phyloP scores from a whole-genome alignment of 2,329 filamentous ascomycete genomes.

The Tolypocladium inflatum region DNA sequence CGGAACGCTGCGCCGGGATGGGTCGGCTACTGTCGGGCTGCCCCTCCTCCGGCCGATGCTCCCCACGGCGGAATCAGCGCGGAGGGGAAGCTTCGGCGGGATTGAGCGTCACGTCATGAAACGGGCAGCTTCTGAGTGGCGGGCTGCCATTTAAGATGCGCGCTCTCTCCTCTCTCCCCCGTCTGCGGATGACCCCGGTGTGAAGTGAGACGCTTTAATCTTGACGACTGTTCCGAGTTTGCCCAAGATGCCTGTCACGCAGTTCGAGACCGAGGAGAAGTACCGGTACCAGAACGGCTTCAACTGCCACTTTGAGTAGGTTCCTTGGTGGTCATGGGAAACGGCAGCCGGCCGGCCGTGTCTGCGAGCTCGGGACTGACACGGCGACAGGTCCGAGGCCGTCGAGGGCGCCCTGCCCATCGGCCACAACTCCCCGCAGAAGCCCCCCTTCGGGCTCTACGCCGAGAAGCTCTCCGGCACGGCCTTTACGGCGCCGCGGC shows the following conservation, averaged over 20 bases:
- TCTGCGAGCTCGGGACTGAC: slow-evolving; percentile 3
- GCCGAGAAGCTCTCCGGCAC: slow-evolving; percentile 70
- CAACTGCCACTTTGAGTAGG: slow-evolving; percentile 66
- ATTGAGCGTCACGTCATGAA: neutral
- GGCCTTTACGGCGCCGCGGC: slow-evolving; percentile 56
- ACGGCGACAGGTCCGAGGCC: slow-evolving; percentile 56
- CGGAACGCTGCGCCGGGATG: slow-evolving; percentile 13
- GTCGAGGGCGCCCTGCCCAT: slow-evolving; percentile 68
- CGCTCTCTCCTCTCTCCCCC: neutral
- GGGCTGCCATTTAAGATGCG: neutral
- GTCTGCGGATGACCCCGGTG: neutral
- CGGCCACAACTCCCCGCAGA: slow-evolving; percentile 74
- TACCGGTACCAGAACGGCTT: slow-evolving; percentile 77
- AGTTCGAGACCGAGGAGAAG: slow-evolving; percentile 39
- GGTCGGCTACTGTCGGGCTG: slow-evolving; percentile 19
- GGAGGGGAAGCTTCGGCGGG: neutral
- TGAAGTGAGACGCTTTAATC: neutral
- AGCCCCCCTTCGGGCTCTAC: slow-evolving; percentile 69
- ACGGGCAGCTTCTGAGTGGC: neutral
- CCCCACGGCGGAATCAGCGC: slow-evolving; percentile 12
- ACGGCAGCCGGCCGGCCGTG: neutral
- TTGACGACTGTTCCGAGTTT: neutral
- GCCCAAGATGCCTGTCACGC: slow-evolving; percentile 38
- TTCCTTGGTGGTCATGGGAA: slow-evolving; percentile 1
- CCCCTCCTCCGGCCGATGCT: slow-evolving; percentile 4